Evolutionary conservation across 2,329 filamentous ascomycete genomes (phyloP).

Genomic region (Escovopsis sp.): DNA sequence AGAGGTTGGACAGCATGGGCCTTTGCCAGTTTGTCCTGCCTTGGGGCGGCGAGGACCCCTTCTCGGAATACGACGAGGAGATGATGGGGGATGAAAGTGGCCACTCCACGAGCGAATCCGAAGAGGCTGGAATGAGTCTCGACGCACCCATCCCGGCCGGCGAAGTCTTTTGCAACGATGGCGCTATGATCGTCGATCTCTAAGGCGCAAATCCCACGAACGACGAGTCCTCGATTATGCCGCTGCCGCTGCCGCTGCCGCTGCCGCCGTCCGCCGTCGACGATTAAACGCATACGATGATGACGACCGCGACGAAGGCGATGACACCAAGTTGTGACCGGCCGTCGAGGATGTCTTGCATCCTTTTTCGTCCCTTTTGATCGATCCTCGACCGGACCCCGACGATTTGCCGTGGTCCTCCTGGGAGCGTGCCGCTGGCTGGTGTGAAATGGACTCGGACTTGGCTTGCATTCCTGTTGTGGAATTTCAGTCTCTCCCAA

Average conservation of each 20-base stretch:
- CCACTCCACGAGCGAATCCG: constrained; percentile 7
- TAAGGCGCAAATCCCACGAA: constrained; percentile 1
- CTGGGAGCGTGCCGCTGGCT: constrained; percentile 1
- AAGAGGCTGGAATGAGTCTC: constrained; percentile 3
- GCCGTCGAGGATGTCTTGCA: too few relatives aligned
- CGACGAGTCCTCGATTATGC: too few relatives aligned
- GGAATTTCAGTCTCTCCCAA: constrained; percentile 11
- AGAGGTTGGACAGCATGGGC: constrained; percentile 12
- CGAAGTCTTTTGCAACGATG: constrained; percentile 11
- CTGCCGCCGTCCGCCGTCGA: too few relatives aligned
- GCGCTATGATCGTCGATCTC: constrained; percentile 9
- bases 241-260: too few relatives aligned
- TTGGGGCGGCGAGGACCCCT: constrained; percentile 17
- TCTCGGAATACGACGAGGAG: constrained; percentile 25
- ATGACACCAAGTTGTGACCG: too few relatives aligned
- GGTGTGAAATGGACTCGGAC: not conserved
- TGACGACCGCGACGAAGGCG: not conserved
- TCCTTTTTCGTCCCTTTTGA: not conserved
- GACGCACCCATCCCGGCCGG: constrained; percentile 3
- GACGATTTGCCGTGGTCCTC: not conserved
- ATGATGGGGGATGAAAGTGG: constrained; percentile 13
- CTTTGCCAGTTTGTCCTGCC: constrained; percentile 15
- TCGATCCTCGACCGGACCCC: too few relatives aligned
- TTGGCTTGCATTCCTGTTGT: constrained; percentile 6
- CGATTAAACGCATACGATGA: too few relatives aligned